Evolutionary conservation across 2,329 filamentous ascomycete genomes (phyloP).

Genomic region (Dendryphion nanum): DNA sequence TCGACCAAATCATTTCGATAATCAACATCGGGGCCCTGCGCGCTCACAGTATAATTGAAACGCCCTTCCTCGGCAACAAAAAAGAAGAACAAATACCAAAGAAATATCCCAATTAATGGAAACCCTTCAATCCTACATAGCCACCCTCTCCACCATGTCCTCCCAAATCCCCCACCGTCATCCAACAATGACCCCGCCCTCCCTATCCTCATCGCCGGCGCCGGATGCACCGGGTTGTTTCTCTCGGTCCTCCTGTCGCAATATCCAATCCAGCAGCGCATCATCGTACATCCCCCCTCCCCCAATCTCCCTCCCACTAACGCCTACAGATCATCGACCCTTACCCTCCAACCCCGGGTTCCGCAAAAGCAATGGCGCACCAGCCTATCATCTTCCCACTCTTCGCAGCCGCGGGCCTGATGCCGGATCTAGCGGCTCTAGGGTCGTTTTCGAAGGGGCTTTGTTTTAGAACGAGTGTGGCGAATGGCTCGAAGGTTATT

Average conservation of each 20-base stretch:
- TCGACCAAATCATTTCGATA: no score
- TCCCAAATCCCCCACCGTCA: no score
- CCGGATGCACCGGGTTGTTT: constrained; percentile 43
- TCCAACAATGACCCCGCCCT: no score
- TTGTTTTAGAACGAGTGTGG: constrained; percentile 27
- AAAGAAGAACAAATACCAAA: no score
- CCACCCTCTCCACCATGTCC: no score
- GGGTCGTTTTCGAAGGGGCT: constrained; percentile 23
- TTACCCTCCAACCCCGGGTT: constrained; percentile 18
- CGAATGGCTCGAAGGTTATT: constrained; percentile 24
- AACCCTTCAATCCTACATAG: no score
- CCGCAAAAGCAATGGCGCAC: constrained; percentile 45
- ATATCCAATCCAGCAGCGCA: constrained; percentile 28
- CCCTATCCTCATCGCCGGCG: constrained; percentile 40
- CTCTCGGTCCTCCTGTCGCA: constrained; percentile 40
- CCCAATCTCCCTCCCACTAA: constrained; percentile 1
- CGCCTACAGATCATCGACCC: constrained; percentile 23
- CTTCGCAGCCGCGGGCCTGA: constrained; percentile 36
- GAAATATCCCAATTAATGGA: no score
- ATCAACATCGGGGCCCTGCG: no score
- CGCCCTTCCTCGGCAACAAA: no score
- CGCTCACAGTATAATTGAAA: no score
- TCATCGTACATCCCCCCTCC: constrained; percentile 27
- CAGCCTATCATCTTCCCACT: constrained; percentile 42
- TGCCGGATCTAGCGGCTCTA: constrained; percentile 32